phyloP scores from a whole-genome alignment of 2,329 filamentous ascomycete genomes.

The Didymella exigua region DNA sequence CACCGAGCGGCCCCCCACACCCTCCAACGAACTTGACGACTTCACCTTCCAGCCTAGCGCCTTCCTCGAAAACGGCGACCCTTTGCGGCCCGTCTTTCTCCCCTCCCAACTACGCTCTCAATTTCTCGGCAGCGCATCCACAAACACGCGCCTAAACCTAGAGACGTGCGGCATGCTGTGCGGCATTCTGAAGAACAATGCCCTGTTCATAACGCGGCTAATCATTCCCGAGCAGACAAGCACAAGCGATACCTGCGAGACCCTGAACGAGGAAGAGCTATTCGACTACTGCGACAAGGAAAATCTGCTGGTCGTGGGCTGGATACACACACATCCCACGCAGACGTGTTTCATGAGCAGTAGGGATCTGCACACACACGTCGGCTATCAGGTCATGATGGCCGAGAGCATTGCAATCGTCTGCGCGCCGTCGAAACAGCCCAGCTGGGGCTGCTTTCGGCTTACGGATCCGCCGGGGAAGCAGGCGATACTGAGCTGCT shows the following conservation, averaged over 20 bases:
- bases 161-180: conserved; percentile 97
- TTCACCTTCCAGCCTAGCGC: conserved; percentile 84
- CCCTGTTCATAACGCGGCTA: conserved; percentile 85
- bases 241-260: conserved; percentile 94
- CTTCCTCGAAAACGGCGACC: conserved; percentile 86
- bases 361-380: conserved; percentile 89
- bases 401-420: conserved; percentile 96
- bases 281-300: conserved; percentile 89
- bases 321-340: conserved; percentile 97
- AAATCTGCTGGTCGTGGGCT: conserved; percentile 85
- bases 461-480: conserved; percentile 92
- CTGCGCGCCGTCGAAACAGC: conserved; percentile 81
- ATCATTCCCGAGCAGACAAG: conserved; percentile 90
- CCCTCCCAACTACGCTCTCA: conserved; percentile 73
- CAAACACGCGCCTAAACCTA: conserved; percentile 80
- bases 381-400: conserved; percentile 94
- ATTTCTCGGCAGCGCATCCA: conserved; percentile 75
- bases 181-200: conserved; percentile 88
- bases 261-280: conserved; percentile 79
- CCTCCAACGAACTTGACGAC: conserved; percentile 58
- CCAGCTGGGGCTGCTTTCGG: conserved; percentile 89
- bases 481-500: conserved; percentile 81
- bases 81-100: conserved; percentile 86
- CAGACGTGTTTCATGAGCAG: conserved; percentile 99
- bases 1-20: conserved; percentile 29